Base-by-base conservation (phyloP, 108 stramenopile genomes). In the Cyclotella choctawhatcheeana region DNA sequence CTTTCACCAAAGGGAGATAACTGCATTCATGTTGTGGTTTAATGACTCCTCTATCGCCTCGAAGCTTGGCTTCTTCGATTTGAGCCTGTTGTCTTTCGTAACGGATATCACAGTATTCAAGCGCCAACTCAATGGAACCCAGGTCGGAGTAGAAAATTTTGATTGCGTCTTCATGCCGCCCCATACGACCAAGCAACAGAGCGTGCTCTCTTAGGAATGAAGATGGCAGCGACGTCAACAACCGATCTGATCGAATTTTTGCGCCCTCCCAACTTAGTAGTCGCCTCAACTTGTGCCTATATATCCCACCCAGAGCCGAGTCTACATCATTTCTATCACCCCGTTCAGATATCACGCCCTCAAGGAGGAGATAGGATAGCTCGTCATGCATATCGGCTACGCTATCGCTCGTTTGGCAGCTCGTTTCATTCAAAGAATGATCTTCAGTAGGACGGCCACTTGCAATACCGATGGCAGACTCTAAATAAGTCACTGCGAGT, bases 331-430 rank as follows among this genome's bases (percentile, higher is more conserved):
- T 62, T 44, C 84, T 79, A 62, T 91, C 90, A 1, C 85, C 83
- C 43, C 89, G 88, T 83, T 95, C 94, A 26, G 88, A 79, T 61
- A 96, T 91, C 12, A 96, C 84, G 17, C 93, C 95, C 66, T 96
- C 95, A 21, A 96, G 80, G 12, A 96, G 71, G 25, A 94, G 76
- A 54, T 84, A 90, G 31, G 86, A 79, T 12, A 96, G 69, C 64
- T 96, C 93, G 74, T 96, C 93, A 62, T 96, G 95, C 72, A 91
- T 85, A 24, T 92, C 86, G 10, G 93, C 78, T 44, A 85, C 70
- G 13, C 67, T 79, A 18, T 88, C 84, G 51, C 84, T 79, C 24
- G 70, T 32, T 17, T 86, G 74, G 59, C 77, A 64, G 22, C 21
- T 35, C 26, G 30, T 61, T n/a, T 64, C 16, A 29, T 45, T 26